These are phyloP conservation scores for Diversispora epigaea DNA, from an alignment of 192 early-diverging fungal genomes.

Conservation along the genomic window DNA sequence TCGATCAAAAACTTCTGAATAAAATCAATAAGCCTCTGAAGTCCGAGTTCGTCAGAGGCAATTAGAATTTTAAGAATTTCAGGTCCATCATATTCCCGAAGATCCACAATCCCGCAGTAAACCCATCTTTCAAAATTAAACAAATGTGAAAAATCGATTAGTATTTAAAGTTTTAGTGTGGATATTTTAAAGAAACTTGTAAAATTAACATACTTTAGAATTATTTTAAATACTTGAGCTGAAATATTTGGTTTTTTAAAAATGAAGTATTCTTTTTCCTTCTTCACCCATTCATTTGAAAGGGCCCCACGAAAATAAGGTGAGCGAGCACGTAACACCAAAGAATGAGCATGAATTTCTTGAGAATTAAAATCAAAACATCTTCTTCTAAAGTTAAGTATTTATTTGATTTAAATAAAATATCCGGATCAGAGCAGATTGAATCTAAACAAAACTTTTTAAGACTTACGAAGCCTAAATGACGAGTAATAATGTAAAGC, in stretches of 20 bases:
- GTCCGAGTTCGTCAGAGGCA: no score
- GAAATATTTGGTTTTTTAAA: slow-evolving; percentile 21
- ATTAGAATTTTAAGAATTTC: no score
- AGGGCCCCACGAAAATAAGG: slow-evolving; percentile 9
- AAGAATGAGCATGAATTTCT: slow-evolving; percentile 9
- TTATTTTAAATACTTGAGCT: not conserved
- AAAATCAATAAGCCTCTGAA: no score
- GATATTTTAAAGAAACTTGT: not conserved
- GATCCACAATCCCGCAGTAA: no score
- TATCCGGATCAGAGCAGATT: no score
- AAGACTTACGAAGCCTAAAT: not conserved
- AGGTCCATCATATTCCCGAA: no score
- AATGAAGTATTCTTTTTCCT: not conserved
- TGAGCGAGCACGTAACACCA: not conserved
- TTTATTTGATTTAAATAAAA: no score
- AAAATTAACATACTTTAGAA: not conserved
- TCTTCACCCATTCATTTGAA: not conserved
- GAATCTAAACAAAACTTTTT: not conserved
- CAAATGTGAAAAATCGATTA: no score
- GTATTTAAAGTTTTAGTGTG: not conserved
- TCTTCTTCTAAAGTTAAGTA: no score
- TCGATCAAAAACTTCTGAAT: no score
- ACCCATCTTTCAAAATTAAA: no score
- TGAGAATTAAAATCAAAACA: no score
- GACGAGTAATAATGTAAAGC: not conserved